Conservation (phyloP, 2,329 filamentous ascomycete genomes). For the Aspergillus amoenus region DNA sequence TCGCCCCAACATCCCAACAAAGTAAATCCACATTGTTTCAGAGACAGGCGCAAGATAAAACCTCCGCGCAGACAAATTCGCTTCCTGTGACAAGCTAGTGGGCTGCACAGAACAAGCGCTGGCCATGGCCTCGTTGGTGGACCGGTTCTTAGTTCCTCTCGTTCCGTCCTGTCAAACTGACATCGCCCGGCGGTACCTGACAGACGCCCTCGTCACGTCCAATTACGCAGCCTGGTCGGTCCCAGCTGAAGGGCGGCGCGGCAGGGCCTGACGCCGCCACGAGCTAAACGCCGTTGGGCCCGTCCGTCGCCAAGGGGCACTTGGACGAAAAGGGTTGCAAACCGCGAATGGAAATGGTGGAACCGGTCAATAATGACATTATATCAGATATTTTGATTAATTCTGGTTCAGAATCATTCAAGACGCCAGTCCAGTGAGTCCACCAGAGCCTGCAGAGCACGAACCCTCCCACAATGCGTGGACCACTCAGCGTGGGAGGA, state of each 20-base stretch:
- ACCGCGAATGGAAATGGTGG: background rate
- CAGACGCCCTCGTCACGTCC: background rate
- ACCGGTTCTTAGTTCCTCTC: background rate
- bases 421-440: too few relatives aligned
- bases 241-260: background rate
- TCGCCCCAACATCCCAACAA: too few relatives aligned
- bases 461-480: too few relatives aligned
- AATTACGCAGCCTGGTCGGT: background rate
- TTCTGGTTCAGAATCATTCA: too few relatives aligned
- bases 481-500: too few relatives aligned
- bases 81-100: background rate
- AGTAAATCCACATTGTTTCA: background rate
- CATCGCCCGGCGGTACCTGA: constrained; percentile 5
- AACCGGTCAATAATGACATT: constrained; percentile 6
- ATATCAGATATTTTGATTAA: too few relatives aligned
- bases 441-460: too few relatives aligned
- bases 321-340: too few relatives aligned
- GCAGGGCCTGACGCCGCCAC: background rate
- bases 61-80: background rate
- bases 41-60: background rate
- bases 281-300: constrained; percentile 13
- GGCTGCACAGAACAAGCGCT: background rate
- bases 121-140: background rate
- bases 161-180: background rate
- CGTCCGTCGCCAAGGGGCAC: constrained; percentile 10